Base-by-base conservation (phyloP, 768 basidiomycete genomes). In the Floccularia luteovirens region DNA sequence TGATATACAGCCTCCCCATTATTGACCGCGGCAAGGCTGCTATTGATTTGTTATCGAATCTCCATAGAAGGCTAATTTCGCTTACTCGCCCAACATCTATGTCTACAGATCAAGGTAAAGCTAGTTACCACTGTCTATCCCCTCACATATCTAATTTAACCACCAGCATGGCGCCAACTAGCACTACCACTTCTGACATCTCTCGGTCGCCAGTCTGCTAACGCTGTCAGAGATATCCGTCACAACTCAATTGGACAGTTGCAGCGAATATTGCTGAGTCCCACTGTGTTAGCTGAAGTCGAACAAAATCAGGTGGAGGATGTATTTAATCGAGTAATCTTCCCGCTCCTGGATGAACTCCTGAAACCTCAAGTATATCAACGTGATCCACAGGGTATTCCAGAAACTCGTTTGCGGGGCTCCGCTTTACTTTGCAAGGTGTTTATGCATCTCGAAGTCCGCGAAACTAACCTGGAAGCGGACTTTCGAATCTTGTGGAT, bases 351-450 rank as follows among this genome's bases (percentile, higher is more conserved):
- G 22, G 92, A 97, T 46, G 93, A 94, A 48, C 69, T 99, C 13
- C 64, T 97, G 47, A 89, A 86, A 51, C 82, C 88, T 0, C 82
- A 91, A 44, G 77, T 86, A 13, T 79, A 80, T 55, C 64, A 75
- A 36, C 70, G 81, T 17, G 93, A 96, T 56, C 84, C 88, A 0
- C 69, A 75, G 47, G 91, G 90, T 21, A 88, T 97, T 79, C 76
- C 84, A 3, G 94, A 98, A 63, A 93, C 90, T 5, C 76, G 94
- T 3, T 57, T 97, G 24, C 75, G 89, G 21, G 92, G 87, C 3
- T 85, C 83, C 21, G 88, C 85, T n/a, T 63, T 98, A 41, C 67
- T 96, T 24, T 96, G 92, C 73, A 96, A 96, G 64, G 78, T 81
- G 8, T 98, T 99, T 64, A 85, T 98, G 75, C 90, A 94, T 50